A percentile compares a stretch with the other conserved stretches of the same genome.
Conservation (phyloP, 805 yeast genomes). For the Sugiyamaella floridensis region DNA sequence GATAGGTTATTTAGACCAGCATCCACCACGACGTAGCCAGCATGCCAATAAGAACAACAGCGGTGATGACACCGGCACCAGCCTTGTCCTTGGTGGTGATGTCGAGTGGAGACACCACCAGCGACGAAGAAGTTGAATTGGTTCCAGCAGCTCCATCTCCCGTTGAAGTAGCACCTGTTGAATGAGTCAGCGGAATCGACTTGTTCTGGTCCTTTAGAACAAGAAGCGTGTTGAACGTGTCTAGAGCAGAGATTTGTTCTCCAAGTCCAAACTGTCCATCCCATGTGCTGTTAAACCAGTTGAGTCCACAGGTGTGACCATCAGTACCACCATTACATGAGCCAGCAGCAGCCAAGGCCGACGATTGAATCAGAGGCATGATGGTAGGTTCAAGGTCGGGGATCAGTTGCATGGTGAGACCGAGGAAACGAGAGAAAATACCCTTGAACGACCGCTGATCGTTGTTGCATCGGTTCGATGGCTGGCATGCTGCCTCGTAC, state of each 20-base stretch:
- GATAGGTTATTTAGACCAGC: conserved; percentile 33
- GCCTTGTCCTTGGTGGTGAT: conserved; percentile 20
- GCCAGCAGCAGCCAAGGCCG: conserved; percentile 68
- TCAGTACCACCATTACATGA: conserved; percentile 85
- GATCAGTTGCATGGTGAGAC: conserved; percentile 62
- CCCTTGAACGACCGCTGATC: conserved; percentile 95
- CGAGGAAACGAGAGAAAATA: conserved; percentile 66
- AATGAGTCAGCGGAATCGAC: conserved; percentile 53
- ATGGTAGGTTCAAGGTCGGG: conserved; percentile 42
- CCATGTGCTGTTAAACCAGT: conserved; percentile 64
- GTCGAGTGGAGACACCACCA: conserved; percentile 10
- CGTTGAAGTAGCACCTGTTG: conserved; percentile 58
- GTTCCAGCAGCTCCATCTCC: conserved; percentile 75
- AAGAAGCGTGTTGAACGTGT: conserved; percentile 34
- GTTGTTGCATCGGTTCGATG: conserved; percentile 54
- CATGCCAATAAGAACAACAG: conserved; percentile 14
- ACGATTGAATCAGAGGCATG: conserved; percentile 39
- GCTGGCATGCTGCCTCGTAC: conserved; percentile 84
- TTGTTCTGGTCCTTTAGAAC: conserved; percentile 14
- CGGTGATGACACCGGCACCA: conserved; percentile 23
- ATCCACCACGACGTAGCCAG: conserved; percentile 19
- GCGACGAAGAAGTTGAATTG: conserved; percentile 26
- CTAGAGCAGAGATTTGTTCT: conserved; percentile 84
- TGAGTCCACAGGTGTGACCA: conserved; percentile 79
- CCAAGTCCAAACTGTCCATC: conserved; percentile 80